Evolutionary conservation across 768 basidiomycete genomes (phyloP).

Genomic region (Hortiboletus campestris): DNA sequence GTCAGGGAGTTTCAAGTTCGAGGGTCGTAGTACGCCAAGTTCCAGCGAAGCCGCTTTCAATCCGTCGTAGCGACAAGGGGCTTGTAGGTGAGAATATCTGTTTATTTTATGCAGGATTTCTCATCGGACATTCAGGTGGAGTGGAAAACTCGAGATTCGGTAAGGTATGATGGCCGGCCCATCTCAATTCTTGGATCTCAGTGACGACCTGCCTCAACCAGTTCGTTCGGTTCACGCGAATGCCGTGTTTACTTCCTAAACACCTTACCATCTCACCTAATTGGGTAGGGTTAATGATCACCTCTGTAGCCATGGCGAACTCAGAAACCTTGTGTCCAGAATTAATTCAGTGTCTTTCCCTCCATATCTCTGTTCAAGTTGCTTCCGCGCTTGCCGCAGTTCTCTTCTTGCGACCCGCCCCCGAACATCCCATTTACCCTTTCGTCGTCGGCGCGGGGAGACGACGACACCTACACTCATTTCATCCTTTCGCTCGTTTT

Average conservation of each 20-base stretch:
- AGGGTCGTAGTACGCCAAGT: neutral
- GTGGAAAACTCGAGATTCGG: neutral
- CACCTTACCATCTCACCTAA: neutral
- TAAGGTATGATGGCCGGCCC: neutral
- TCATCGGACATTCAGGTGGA: neutral
- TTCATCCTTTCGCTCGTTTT: constrained; percentile 21
- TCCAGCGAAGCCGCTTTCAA: neutral
- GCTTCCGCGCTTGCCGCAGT: neutral
- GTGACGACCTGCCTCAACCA: neutral
- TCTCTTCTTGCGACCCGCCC: constrained; percentile 1
- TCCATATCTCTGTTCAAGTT: constrained; percentile 11
- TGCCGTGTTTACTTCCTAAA: constrained; percentile 2
- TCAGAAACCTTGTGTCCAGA: constrained; percentile 7
- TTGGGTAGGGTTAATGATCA: neutral
- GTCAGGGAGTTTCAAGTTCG: neutral
- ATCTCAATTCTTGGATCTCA: neutral
- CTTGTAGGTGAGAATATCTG: neutral
- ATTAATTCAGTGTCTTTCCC: constrained; percentile 3
- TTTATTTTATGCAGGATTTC: neutral
- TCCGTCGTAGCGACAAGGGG: neutral
- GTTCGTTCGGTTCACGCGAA: constrained; percentile 1
- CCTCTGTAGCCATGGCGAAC: constrained; percentile 24
- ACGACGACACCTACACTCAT: constrained; percentile 23
- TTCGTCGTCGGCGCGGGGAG: constrained; percentile 11
- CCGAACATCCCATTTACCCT: neutral